Evolutionary conservation across 2,329 filamentous ascomycete genomes (phyloP).

Genomic region (Acephala macrosclerotiorum): DNA sequence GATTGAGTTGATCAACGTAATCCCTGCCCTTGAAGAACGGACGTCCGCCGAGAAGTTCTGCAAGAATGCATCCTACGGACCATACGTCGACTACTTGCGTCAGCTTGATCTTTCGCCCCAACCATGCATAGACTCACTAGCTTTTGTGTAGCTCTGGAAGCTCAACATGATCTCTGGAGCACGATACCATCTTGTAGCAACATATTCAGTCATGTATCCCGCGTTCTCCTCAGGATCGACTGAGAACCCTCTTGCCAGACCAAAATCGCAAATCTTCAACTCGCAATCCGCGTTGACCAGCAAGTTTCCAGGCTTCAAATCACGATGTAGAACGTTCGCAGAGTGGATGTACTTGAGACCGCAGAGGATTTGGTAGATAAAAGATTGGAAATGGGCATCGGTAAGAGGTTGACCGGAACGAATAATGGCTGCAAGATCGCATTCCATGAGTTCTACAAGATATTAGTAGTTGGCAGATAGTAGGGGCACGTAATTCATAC

Average conservation of each 20-base stretch:
- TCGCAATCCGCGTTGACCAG: constrained; percentile 99
- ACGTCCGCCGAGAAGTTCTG: constrained; percentile 92
- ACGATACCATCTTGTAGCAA: constrained; percentile 98
- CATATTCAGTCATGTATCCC: constrained; percentile 99
- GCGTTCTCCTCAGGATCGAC: constrained; percentile 98
- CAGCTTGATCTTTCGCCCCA: constrained; percentile 9
- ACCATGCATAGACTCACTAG: constrained; percentile 72
- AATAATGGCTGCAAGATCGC: constrained; percentile 97
- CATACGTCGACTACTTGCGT: constrained; percentile 86
- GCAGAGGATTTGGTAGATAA: constrained; percentile 99
- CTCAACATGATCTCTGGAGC: constrained; percentile 99
- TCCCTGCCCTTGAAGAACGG: constrained; percentile 99
- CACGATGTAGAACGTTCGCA: constrained; percentile 95
- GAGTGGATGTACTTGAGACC: constrained; percentile 99
- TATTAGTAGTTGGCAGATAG: constrained; percentile 28
- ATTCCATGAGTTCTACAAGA: constrained; percentile 92
- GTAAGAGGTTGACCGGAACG: constrained; percentile 96
- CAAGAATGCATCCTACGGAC: constrained; percentile 98
- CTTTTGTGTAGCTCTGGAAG: constrained; percentile 99
- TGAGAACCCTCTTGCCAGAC: constrained; percentile 94
- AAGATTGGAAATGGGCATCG: constrained; percentile 98
- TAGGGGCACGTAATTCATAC: constrained; percentile 53
- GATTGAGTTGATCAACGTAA: constrained; percentile 99
- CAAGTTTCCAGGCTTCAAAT: constrained; percentile 95
- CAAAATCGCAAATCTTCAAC: constrained; percentile 99